These are phyloP conservation scores for Penicillium silybi DNA, from an alignment of 495 filamentous ascomycete species.

Conservation along the genomic window DNA sequence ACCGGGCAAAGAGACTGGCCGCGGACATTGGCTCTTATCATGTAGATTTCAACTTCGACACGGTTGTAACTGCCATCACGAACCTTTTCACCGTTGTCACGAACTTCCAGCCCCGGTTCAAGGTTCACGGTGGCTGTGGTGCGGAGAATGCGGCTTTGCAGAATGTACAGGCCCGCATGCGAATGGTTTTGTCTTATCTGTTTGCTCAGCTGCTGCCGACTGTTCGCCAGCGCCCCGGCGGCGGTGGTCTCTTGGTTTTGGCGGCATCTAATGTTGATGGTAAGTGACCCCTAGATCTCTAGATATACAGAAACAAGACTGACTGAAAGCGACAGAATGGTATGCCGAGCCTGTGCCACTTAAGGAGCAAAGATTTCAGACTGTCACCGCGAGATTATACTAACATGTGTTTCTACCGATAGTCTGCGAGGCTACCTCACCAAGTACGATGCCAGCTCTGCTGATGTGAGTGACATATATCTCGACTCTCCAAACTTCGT, in stretches of 20 bases:
- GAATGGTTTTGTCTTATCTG: constrained; percentile 79
- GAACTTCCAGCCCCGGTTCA: constrained; percentile 61
- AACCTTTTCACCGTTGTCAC: constrained; percentile 52
- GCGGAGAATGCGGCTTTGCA: constrained; percentile 69
- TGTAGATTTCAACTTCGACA: constrained; percentile 72
- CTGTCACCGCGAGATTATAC: not conserved
- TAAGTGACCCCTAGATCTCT: constrained; percentile 10
- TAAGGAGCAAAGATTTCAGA: not conserved
- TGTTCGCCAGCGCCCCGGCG: constrained; percentile 47
- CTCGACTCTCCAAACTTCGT: not conserved
- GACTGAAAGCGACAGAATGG: constrained; percentile 29
- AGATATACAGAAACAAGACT: not conserved
- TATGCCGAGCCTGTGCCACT: constrained; percentile 9
- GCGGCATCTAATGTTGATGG: constrained; percentile 57
- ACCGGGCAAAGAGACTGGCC: constrained; percentile 64
- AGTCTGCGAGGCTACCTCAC: constrained; percentile 68
- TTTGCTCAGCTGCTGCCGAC: constrained; percentile 67
- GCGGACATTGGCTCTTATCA: constrained; percentile 71
- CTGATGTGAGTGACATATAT: constrained; percentile 40
- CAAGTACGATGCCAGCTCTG: constrained; percentile 61
- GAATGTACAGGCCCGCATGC: constrained; percentile 72
- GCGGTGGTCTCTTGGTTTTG: constrained; percentile 60
- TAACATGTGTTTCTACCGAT: not conserved
- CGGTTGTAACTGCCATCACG: constrained; percentile 50
- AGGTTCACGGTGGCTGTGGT: constrained; percentile 58